Evolutionary conservation across 73 alveolate genomes (phyloP).

Genomic region (Durusdinium trenchii): DNA sequence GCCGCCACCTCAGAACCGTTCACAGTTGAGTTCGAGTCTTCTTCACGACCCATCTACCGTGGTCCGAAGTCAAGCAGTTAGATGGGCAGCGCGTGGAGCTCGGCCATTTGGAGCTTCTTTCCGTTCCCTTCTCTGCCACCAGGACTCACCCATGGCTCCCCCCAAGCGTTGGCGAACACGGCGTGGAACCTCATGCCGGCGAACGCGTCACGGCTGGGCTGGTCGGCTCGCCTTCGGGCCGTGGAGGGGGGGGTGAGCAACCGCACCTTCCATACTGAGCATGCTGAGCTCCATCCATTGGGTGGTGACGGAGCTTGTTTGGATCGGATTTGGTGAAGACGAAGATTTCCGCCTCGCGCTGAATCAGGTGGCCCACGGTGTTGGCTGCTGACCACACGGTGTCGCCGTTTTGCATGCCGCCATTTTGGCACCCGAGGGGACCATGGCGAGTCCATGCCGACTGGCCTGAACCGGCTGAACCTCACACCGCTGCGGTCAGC

Average conservation of each 20-base stretch:
- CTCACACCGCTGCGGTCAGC: constrained; percentile 1
- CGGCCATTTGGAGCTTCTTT: neutral
- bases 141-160: neutral
- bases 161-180: neutral
- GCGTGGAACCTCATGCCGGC: neutral
- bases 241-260: no score
- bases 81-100: neutral
- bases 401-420: no score
- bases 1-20: neutral
- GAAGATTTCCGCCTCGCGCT: neutral
- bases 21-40: neutral
- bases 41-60: no score
- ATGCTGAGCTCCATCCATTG: neutral
- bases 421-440: no score
- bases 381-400: no score
- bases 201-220: neutral
- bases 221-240: neutral
- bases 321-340: neutral
- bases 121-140: neutral
- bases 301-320: neutral
- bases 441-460: no score
- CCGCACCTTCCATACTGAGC: neutral
- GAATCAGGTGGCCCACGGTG: neutral
- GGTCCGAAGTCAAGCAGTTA: neutral
- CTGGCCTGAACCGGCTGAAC: no score